These are phyloP conservation scores for Trichoderma erinaceum DNA, from an alignment of 495 filamentous ascomycete species.

Conservation along the genomic window DNA sequence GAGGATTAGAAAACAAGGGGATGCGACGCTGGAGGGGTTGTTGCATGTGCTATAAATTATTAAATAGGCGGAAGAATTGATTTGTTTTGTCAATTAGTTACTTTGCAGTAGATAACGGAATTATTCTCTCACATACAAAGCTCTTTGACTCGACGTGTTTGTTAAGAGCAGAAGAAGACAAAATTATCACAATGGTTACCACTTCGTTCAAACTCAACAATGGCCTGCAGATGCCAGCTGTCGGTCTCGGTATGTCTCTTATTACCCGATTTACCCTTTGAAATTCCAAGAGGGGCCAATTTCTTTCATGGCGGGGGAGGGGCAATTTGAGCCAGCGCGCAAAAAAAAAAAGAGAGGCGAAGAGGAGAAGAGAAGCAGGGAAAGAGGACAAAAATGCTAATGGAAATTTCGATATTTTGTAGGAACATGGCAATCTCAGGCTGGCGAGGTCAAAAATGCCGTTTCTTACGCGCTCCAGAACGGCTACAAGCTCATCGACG, in stretches of 20 bases:
- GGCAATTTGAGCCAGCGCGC: background rate
- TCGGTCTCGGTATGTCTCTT: slow-evolving; percentile 58
- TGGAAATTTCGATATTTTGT: slow-evolving; percentile 7
- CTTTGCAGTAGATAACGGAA: background rate
- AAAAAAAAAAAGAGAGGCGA: background rate
- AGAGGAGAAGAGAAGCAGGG: background rate
- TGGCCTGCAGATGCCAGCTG: slow-evolving; percentile 65
- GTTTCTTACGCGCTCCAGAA: slow-evolving; percentile 50
- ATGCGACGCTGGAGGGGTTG: background rate
- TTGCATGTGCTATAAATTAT: background rate
- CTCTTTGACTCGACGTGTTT: background rate
- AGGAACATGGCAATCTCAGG: slow-evolving; percentile 70
- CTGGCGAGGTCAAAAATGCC: slow-evolving; percentile 53
- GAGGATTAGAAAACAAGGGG: background rate
- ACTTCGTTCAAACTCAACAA: slow-evolving; percentile 67
- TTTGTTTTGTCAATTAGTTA: background rate
- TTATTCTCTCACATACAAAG: background rate
- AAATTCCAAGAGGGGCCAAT: background rate
- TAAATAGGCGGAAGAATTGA: background rate
- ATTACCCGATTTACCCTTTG: background rate
- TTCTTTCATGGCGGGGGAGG: background rate
- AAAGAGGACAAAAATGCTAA: background rate
- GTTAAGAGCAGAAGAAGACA: background rate
- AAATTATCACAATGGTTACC: slow-evolving; percentile 37
- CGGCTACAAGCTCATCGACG: slow-evolving; percentile 62